Base-by-base conservation (phyloP, 306 rosid genomes). In the Cucumis melo region DNA sequence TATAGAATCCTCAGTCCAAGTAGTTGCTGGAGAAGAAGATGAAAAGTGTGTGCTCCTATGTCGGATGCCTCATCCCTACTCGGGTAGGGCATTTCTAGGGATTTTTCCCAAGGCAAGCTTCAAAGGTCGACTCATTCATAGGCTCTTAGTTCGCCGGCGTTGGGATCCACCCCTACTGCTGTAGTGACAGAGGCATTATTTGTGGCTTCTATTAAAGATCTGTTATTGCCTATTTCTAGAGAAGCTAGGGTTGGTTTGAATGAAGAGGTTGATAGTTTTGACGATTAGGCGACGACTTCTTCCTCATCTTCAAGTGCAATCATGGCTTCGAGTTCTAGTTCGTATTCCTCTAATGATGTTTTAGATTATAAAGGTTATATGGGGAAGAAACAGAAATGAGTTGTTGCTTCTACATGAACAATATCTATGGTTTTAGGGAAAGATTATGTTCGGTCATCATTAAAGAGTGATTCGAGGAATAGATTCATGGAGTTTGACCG, bases 341-440 rank as follows among this genome's bases (percentile, higher is more conserved):
- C 89, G 73, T 87, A 90, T 64, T 91, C 91, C 20, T 93, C 91
- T 2, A 95, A 88, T 46, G 87, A 88, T 77, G 84, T 78, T 73
- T n/a, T 79, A 70, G 96, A 89, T 23, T 60, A 74, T 70, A 86
- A 50, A 66, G 78, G 80, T 38, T 85, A 74, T 34, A 84, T 68
- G 72, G 86, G 84, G 78, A 86, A 77, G 46, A 86, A 80, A 83
- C 88, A 91, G 87, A 92, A 93, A 84, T 86, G 84, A 85, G 83
- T 89, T 12, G 58, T 89, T 68, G 97, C 96, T 13, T 83, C 89
- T 2, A 81, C 97, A 7, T 97, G 98, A 0, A 90, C 93, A 3
- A 86, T 94, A 63, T 94, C 97, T 0, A 91, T 94, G 29, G 76
- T 91, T 65, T 44, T 94, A 73, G 99, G 97, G 41, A 94, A 92